Evolutionary conservation across 2,329 filamentous ascomycete genomes (phyloP).

Genomic region (Trichoderma endophyticum): DNA sequence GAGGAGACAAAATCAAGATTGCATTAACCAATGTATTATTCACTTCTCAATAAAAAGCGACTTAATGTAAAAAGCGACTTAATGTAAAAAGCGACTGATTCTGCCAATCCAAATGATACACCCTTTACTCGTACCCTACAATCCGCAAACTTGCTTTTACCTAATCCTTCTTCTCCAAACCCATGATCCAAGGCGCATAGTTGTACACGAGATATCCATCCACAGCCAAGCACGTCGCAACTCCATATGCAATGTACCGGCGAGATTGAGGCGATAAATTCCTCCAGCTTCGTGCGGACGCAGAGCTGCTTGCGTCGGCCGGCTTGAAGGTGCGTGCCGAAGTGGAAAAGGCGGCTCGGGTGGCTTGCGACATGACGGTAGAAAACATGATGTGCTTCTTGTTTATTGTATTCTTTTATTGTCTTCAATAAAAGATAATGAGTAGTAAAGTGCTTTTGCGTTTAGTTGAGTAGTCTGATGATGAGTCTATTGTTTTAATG

Average conservation of each 20-base stretch:
- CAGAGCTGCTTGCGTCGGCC: background rate
- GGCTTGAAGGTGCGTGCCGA: conserved; percentile 20
- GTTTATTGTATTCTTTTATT: background rate
- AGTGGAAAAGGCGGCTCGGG: conserved; percentile 26
- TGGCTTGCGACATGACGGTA: background rate
- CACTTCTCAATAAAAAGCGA: background rate
- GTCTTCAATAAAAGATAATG: background rate
- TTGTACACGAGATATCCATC: conserved; percentile 30
- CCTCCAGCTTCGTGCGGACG: conserved; percentile 26
- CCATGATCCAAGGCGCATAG: conserved; percentile 26
- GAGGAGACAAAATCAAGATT: background rate
- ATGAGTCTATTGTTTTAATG: background rate
- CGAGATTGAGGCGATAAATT: conserved; percentile 29
- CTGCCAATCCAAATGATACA: background rate
- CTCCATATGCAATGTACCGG: conserved; percentile 26
- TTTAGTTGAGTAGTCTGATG: background rate
- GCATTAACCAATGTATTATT: background rate
- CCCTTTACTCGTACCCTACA: background rate
- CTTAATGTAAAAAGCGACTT: background rate
- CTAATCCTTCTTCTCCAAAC: background rate
- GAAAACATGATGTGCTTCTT: background rate
- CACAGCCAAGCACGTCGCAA: conserved; percentile 21
- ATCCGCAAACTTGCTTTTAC: background rate
- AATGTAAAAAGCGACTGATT: background rate
- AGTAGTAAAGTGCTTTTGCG: background rate